Base-by-base conservation (phyloP, 148 eudicot genomes). In the Rhododendron ovatum region DNA sequence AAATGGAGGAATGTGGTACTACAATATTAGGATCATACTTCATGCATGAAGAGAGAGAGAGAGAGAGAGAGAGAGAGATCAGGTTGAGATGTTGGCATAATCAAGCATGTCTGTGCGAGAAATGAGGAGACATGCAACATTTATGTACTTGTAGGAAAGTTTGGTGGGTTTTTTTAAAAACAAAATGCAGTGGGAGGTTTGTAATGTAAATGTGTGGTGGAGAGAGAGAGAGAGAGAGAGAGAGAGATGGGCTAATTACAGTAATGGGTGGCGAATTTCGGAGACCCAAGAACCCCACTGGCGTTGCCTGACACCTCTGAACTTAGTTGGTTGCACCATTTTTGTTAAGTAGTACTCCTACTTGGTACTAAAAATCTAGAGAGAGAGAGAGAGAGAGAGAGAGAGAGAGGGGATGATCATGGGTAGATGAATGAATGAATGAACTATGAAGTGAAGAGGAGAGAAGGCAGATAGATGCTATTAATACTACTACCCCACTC, bases 261-360 rank as follows among this genome's bases (percentile, higher is more conserved):
- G 86, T 79, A 94, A 88, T 82, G 98, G 98, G 69, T 96, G 98
- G 88, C 98, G 98, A 84, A 96, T 93, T 85, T 96, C 98, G 6
- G 98, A 93, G 24, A 96, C 98, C 98, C 98, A 96, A 30, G 98
- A 96, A 84, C 98, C 98, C 98, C 98, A 96, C 91, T 96, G 98
- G 84, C 98, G 95, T 76, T 96, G 98, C 92, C 98, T 92, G 92
- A 96, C 98, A 82, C 98, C 98, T 91, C 95, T 92, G 93, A 92
- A 96, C 92, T 96, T 96, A 86, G 91, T 96, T 26, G 93, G 81
- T 87, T 87, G 94, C 92, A 93, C 95, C 97, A 93, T 93, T 51
- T 17, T 51, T n/a, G 18, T n/a, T 18, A n/a, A 26, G 30, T n/a
- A 65, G 73, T 65, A 65, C 59, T 55, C 59, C 5, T 17, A 3